Percentiles rank a stretch among this genome's conserved stretches.
Evolutionary conservation across 2,329 filamentous ascomycete genomes (phyloP).

Genomic region (Pseudofabraea citricarpa): DNA sequence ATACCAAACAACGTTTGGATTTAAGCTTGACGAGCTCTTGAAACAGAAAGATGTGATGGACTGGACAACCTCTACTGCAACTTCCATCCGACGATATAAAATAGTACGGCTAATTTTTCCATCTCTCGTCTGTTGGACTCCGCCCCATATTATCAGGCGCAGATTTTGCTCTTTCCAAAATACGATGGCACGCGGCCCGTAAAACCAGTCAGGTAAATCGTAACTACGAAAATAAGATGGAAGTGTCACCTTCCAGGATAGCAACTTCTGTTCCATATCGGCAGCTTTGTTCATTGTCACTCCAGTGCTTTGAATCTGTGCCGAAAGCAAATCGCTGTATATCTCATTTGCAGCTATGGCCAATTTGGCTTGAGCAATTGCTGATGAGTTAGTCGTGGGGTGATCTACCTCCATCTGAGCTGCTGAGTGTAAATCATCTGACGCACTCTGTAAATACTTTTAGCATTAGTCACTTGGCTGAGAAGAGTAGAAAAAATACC

Average conservation of each 20-base stretch:
- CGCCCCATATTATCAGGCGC: conserved; percentile 36
- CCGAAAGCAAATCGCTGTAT: conserved; percentile 35
- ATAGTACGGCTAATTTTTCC: conserved; percentile 20
- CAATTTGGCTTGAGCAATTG: conserved; percentile 36
- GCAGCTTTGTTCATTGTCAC: conserved; percentile 33
- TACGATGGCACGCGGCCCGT: conserved; percentile 32
- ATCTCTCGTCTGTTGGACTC: conserved; percentile 31
- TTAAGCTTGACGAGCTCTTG: conserved; percentile 20
- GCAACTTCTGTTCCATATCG: conserved; percentile 32
- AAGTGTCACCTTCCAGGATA: conserved; percentile 28
- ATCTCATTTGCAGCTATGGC: conserved; percentile 35
- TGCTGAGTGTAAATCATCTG: not conserved
- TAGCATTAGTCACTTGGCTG: too few relatives aligned
- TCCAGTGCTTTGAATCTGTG: conserved; percentile 29
- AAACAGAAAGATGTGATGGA: conserved; percentile 34
- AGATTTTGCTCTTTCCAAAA: conserved; percentile 39
- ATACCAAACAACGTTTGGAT: conserved; percentile 36
- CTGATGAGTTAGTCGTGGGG: conserved; percentile 35
- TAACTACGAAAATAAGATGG: conserved; percentile 30
- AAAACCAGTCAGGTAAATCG: conserved; percentile 30
- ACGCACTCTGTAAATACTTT: not conserved
- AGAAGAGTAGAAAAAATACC: conserved; percentile 21
- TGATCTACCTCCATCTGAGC: conserved; percentile 26
- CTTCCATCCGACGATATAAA: conserved; percentile 32
- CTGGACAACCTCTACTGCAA: conserved; percentile 32